Evolutionary conservation across 768 basidiomycete genomes (phyloP), one percentile per base, ranked within the genome.

Genomic region (Boletus coccyginus): DNA sequence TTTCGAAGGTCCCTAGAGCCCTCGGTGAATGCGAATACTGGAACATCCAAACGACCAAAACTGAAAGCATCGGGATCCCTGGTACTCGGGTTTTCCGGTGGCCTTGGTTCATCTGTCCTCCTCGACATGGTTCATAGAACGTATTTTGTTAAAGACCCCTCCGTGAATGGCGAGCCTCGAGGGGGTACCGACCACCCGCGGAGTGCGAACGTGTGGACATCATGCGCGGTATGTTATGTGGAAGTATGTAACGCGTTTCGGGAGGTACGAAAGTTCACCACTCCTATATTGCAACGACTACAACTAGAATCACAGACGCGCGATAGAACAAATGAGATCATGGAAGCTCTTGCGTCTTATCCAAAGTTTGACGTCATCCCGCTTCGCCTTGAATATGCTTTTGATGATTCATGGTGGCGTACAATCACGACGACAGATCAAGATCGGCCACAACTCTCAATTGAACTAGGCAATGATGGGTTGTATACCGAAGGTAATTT

Each of bases 11-110:
- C 78, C 0, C 73, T 92, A 10, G 87, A 89, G 62, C 86, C 88
- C 2, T 75, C 70, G 12, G 76, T 91, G 43, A 89, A 89, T 57
- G 71, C 74, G 5, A 73, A 73, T n/a, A 73, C 80, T 14, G 77
- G 82, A 60, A 80, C 78, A 11, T 77, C 83, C 17, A 78, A 85
- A 42, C 78, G 83, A 36, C 84, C 81, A 50, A 75, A 77, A 12
- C 74, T 89, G 5, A 85, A 83, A 61, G 88, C 90, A 2, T 73
- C 80, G 10, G 90, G 89, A 47, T 84, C 86, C 55, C 73, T 93
- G 6, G 71, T 86, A 10, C 67, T 93, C 17, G 90, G 79, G 1
- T 82, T 86, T 56, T 92, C 90, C n/a, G 91, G 92, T 9, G 90
- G 91, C 3, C 75, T 90, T 1, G 86, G 88, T 5, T 90, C 91